Evolutionary conservation across 73 alveolate species (phyloP).

Genomic region (Paramecium caudatum): DNA sequence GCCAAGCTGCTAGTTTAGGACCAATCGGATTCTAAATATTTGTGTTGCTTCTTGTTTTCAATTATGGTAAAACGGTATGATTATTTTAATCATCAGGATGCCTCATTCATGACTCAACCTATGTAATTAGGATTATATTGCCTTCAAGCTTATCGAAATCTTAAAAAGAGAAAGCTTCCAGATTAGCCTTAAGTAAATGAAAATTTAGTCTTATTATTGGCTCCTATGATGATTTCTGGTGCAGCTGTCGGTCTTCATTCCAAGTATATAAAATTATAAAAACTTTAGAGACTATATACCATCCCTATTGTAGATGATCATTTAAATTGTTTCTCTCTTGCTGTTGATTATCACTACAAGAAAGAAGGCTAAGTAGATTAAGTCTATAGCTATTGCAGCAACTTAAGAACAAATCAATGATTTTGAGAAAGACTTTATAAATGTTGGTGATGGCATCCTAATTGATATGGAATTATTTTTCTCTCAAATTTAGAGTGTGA

Average conservation of each 20-base stretch:
- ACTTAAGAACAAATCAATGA: background rate
- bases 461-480: conserved; percentile 30
- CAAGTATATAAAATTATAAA: background rate
- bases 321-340: background rate
- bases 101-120: conserved; percentile 44
- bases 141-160: background rate
- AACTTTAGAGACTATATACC: conserved; percentile 45
- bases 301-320: background rate
- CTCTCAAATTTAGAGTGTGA: background rate
- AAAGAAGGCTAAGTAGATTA: background rate
- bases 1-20: background rate
- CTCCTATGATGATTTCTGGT: conserved; percentile 56
- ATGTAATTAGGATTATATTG: conserved; percentile 44
- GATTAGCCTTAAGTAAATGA: background rate
- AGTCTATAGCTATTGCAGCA: background rate
- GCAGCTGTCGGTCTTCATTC: conserved; percentile 31
- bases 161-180: background rate
- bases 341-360: background rate
- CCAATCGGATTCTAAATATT: conserved; percentile 9
- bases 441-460: conserved; percentile 40
- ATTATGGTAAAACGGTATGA: conserved; percentile 44
- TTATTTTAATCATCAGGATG: background rate
- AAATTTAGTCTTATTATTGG: conserved; percentile 17
- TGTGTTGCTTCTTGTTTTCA: background rate
- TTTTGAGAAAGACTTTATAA: conserved; percentile 15